Evolutionary conservation across 352 stramenopile genomes (phyloP).

Genomic region (Globisporangium recalcitrans): DNA sequence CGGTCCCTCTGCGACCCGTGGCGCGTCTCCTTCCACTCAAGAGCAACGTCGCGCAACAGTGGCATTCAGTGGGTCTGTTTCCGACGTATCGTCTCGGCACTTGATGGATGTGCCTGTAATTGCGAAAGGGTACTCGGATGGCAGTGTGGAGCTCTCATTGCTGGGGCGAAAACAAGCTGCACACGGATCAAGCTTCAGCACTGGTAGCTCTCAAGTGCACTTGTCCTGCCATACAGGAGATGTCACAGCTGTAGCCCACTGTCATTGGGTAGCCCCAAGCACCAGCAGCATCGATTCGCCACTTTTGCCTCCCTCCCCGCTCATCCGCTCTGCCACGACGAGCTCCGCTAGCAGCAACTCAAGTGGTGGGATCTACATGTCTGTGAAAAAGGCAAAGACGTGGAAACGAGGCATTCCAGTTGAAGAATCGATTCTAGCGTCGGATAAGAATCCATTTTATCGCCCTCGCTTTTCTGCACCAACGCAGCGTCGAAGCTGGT

Average conservation of each 20-base stretch:
- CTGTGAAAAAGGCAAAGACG: slow-evolving; percentile 15
- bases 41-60: slow-evolving; percentile 3
- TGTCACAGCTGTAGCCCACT: slow-evolving; percentile 48
- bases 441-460: slow-evolving; percentile 62
- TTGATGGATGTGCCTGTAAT: slow-evolving; percentile 61
- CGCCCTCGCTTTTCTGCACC: slow-evolving; percentile 36
- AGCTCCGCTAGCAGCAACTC: background rate
- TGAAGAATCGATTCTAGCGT: slow-evolving; percentile 36
- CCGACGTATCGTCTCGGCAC: slow-evolving; percentile 20
- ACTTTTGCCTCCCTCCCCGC: background rate
- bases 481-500: slow-evolving; percentile 26
- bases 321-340: background rate
- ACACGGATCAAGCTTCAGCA: slow-evolving; percentile 14
- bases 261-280: slow-evolving; percentile 24
- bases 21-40: slow-evolving; percentile 1
- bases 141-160: slow-evolving; percentile 33
- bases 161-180: slow-evolving; percentile 16
- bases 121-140: slow-evolving; percentile 43
- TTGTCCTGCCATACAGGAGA: slow-evolving; percentile 35
- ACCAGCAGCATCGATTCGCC: background rate
- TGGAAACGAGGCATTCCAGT: slow-evolving; percentile 23
- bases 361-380: slow-evolving; percentile 15
- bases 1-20: background rate
- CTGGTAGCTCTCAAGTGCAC: slow-evolving; percentile 5
- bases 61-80: background rate